Evolutionary conservation across 2,329 filamentous ascomycete genomes (phyloP).

Genomic region (Colletotrichum sp.): DNA sequence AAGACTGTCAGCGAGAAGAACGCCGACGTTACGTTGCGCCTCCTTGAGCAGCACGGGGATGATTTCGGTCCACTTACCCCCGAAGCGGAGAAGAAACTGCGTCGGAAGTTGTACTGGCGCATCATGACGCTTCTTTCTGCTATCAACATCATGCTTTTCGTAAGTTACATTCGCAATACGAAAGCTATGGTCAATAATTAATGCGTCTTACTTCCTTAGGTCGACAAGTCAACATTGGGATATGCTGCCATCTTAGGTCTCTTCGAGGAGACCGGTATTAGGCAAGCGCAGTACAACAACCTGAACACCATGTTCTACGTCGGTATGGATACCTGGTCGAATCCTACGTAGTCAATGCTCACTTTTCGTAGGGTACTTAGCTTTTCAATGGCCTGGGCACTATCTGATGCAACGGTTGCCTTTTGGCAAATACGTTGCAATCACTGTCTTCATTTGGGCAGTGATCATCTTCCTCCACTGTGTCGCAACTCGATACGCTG

Average conservation of each 20-base stretch:
- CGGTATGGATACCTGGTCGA: constrained; percentile 28
- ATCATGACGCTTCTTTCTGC: constrained; percentile 35
- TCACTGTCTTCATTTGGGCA: constrained; percentile 37
- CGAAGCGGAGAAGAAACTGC: constrained; percentile 33
- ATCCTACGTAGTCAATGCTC: background rate
- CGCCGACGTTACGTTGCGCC: constrained; percentile 39
- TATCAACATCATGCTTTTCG: constrained; percentile 41
- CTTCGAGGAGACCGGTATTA: constrained; percentile 44
- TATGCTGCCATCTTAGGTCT: constrained; percentile 45
- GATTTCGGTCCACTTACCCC: constrained; percentile 33
- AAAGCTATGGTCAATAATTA: background rate
- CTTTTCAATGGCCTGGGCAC: constrained; percentile 41
- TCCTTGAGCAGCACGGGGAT: constrained; percentile 38
- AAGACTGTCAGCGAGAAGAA: constrained; percentile 27
- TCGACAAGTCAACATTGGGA: constrained; percentile 44
- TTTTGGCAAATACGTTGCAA: constrained; percentile 39
- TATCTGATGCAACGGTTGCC: constrained; percentile 45
- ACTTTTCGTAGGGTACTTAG: constrained; percentile 34
- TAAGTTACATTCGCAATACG: constrained; percentile 23
- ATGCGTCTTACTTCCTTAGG: constrained; percentile 22
- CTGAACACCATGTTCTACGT: constrained; percentile 46
- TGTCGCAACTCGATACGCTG: constrained; percentile 37
- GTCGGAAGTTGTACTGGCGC: constrained; percentile 36
- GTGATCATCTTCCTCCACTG: constrained; percentile 42
- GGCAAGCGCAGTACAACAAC: constrained; percentile 42